Percentiles rank a stretch among this genome's conserved stretches.
Evolutionary conservation across 192 early-diverging fungal species (phyloP).

Genomic region (Linnemannia zychae): DNA sequence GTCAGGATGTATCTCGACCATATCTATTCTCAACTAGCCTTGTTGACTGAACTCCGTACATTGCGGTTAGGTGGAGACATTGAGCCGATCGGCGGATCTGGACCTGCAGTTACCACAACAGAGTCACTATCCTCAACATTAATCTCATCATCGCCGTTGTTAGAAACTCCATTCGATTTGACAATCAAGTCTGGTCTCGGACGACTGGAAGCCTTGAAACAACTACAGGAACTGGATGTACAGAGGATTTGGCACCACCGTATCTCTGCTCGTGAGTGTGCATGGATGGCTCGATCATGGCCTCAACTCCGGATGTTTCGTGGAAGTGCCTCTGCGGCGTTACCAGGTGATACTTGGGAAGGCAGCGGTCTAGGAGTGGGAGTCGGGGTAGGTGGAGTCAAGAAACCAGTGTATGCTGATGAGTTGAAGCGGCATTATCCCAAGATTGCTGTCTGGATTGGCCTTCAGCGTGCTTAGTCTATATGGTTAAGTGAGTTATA

Average conservation of each 20-base stretch:
- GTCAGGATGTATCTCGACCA: conserved; percentile 12
- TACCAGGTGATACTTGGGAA: neutral
- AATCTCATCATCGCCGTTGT: neutral
- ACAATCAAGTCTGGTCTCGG: conserved; percentile 17
- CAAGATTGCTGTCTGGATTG: neutral
- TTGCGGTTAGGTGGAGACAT: conserved; percentile 24
- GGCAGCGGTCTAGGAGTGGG: neutral
- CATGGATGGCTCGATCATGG: conserved; percentile 28
- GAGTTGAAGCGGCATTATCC: neutral
- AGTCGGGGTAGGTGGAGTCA: neutral
- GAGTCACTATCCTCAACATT: neutral
- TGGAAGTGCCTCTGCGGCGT: neutral
- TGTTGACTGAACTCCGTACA: conserved; percentile 16
- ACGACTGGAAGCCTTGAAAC: neutral
- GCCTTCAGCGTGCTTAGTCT: neutral
- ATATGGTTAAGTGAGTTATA: no score
- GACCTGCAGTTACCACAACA: neutral
- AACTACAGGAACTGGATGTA: conserved; percentile 11
- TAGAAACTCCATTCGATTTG: conserved; percentile 13
- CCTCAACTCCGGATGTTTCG: neutral
- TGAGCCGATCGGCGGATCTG: neutral
- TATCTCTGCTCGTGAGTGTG: conserved; percentile 2
- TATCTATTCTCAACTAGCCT: conserved; percentile 32
- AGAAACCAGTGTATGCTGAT: neutral
- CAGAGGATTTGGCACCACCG: conserved; percentile 17